Evolutionary conservation across 208 protist genomes (phyloP).

Genomic region (Wallacemonas collosoma): DNA sequence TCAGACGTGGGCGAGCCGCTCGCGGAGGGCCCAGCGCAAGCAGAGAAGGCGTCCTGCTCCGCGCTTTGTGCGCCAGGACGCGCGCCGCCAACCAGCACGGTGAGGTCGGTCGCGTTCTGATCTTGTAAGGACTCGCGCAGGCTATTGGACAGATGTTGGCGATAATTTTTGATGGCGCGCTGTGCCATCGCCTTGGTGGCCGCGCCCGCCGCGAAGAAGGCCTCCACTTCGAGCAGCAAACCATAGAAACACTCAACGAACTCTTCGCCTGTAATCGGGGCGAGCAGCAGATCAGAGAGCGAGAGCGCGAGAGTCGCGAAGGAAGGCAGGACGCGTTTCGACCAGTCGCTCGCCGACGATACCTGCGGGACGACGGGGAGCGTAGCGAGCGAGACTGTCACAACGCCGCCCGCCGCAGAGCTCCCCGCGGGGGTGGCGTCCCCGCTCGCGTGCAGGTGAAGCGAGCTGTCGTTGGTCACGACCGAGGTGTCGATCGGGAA

Average conservation of each 20-base stretch:
- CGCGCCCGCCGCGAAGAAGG: conserved; percentile 44
- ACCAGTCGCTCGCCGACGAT: conserved; percentile 31
- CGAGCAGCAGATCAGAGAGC: conserved; percentile 62
- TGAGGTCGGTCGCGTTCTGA: conserved; percentile 3
- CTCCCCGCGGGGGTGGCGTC: not conserved
- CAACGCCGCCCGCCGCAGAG: not conserved
- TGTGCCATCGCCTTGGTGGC: conserved; percentile 52
- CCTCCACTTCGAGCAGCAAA: conserved; percentile 71
- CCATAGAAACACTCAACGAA: conserved; percentile 72
- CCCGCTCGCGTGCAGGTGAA: not conserved
- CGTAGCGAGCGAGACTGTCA: conserved; percentile 27
- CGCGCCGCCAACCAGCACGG: not conserved
- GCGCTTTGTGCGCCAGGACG: not conserved
- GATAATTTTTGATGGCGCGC: conserved; percentile 53
- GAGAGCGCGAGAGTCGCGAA: conserved; percentile 60
- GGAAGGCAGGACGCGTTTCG: conserved; percentile 38
- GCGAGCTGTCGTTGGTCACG: not conserved
- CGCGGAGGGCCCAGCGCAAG: not conserved
- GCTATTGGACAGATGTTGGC: conserved; percentile 39
- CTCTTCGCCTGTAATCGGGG: conserved; percentile 41
- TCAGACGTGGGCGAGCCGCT: not conserved
- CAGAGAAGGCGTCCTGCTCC: not conserved
- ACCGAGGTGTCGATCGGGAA: conserved; percentile 1
- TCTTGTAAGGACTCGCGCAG: conserved; percentile 17
- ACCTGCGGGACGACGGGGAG: conserved; percentile 31